Percentiles rank a stretch among this genome's conserved stretches.
phyloP scores from a whole-genome alignment of 2,329 filamentous ascomycete species.

The Elsinoe arachidis region DNA sequence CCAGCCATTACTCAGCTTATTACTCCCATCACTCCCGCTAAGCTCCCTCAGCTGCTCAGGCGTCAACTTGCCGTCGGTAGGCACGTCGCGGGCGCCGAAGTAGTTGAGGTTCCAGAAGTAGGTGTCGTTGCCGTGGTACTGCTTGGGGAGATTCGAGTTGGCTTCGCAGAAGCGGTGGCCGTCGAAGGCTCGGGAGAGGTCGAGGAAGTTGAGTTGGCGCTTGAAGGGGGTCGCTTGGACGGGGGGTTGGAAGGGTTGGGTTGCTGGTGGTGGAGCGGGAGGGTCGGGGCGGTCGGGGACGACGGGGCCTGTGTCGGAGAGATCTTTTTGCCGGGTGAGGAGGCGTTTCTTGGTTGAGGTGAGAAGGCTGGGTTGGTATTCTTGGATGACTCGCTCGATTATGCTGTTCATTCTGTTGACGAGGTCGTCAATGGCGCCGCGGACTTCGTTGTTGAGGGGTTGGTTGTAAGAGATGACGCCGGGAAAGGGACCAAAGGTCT shows the following conservation, averaged over 20 bases:
- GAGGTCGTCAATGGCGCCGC: not conserved
- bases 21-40: not conserved
- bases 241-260: not conserved
- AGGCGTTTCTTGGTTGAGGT: not conserved
- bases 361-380: not conserved
- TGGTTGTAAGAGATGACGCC: not conserved
- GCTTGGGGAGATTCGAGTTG: not conserved
- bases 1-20: not conserved
- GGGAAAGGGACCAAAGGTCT: not conserved
- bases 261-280: not conserved
- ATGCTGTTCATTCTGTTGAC: not conserved
- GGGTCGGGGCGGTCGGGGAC: not conserved
- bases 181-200: not conserved
- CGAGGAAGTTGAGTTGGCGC: not conserved
- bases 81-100: not conserved
- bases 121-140: not conserved
- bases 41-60: no score
- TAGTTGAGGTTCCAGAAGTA: not conserved
- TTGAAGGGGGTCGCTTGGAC: not conserved
- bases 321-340: not conserved
- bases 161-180: slow-evolving; percentile 2
- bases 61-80: not conserved
- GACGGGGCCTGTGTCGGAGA: slow-evolving; percentile 3
- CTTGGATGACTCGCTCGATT: not conserved
- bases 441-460: not conserved